Evolutionary conservation across 306 rosid species (phyloP).

Genomic region (Glycyrrhiza uralensis): DNA sequence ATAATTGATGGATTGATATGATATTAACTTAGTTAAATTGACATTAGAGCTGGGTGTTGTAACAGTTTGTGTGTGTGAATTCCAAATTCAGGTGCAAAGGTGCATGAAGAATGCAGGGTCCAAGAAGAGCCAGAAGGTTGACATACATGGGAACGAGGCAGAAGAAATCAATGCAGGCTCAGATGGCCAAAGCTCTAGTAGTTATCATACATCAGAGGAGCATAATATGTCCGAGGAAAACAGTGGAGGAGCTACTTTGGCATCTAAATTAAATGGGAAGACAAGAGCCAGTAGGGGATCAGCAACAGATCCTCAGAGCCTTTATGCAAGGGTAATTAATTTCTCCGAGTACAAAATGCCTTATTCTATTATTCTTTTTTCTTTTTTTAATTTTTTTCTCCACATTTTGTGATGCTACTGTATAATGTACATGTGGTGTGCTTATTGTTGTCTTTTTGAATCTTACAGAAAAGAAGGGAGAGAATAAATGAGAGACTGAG

Average conservation of each 20-base stretch:
- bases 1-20: too few relatives aligned
- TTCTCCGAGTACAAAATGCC: not conserved
- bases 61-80: not conserved
- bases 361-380: not conserved
- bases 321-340: slow-evolving; percentile 78
- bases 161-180: slow-evolving; percentile 45
- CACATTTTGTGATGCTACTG: not conserved
- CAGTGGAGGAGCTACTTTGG: slow-evolving; percentile 43
- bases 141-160: slow-evolving; percentile 31
- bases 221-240: slow-evolving; percentile 54
- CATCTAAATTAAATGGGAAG: slow-evolving; percentile 51
- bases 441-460: not conserved
- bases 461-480: slow-evolving; percentile 87
- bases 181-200: slow-evolving; percentile 52
- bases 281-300: slow-evolving; percentile 76
- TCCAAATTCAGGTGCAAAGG: slow-evolving; percentile 38
- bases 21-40: not conserved
- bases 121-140: slow-evolving; percentile 41
- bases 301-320: slow-evolving; percentile 94
- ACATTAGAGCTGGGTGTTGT: not conserved
- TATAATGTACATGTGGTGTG: not conserved
- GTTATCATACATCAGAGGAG: slow-evolving; percentile 58
- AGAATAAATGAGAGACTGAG: slow-evolving; percentile 72
- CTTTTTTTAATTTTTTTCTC: not conserved
- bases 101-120: slow-evolving; percentile 36